Percentiles rank a stretch among this genome's conserved stretches.
phyloP scores from a whole-genome alignment of 2,329 filamentous ascomycete species.

The Dactylonectria macrodidyma region DNA sequence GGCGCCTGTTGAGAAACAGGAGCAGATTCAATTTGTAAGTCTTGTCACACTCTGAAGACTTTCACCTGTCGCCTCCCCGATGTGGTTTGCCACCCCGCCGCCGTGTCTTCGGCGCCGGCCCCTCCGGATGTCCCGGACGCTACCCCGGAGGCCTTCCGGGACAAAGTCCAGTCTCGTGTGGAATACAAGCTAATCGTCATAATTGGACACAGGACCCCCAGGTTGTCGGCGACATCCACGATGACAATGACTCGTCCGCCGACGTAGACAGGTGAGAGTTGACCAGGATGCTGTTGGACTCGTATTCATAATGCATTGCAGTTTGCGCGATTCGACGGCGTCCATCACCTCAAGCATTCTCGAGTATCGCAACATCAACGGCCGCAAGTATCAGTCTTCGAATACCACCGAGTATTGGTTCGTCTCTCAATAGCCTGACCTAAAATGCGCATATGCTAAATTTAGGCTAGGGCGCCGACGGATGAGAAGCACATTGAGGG shows the following conservation, averaged over 20 bases:
- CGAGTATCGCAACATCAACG: constrained; percentile 48
- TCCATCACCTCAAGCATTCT: constrained; percentile 41
- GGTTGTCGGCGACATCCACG: constrained; percentile 30
- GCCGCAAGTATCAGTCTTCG: constrained; percentile 45
- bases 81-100: neutral
- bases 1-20: neutral
- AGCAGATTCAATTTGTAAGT: neutral
- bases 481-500: constrained; percentile 36
- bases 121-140: neutral
- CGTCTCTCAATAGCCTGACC: neutral
- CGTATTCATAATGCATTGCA: neutral
- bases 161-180: neutral
- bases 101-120: neutral
- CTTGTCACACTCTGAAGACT: neutral
- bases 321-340: constrained; percentile 30
- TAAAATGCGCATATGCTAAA: neutral
- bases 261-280: constrained; percentile 25
- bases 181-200: neutral
- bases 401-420: constrained; percentile 48
- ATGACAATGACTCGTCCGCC: constrained; percentile 16
- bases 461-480: constrained; percentile 31
- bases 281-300: neutral
- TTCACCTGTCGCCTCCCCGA: neutral
- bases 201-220: constrained; percentile 22
- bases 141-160: neutral